Evolutionary conservation across 208 protist species (phyloP).

Genomic region (Entamoeba histolytica): DNA sequence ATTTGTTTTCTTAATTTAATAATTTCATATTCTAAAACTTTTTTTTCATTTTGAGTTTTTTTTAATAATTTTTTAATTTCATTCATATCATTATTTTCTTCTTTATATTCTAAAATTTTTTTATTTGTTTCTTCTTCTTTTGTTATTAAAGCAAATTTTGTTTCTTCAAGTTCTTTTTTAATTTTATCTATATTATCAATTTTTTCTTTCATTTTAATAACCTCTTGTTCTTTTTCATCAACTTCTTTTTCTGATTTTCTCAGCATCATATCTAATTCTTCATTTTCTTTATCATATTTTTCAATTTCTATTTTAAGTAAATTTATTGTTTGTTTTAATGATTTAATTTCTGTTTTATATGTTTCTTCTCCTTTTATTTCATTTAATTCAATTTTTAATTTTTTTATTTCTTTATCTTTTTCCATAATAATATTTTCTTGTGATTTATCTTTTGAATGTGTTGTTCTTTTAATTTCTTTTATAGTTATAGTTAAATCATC

Average conservation of each 20-base stretch:
- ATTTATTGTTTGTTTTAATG: neutral
- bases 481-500: too few relatives aligned
- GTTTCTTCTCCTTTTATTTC: neutral
- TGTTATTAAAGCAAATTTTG: neutral
- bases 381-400: neutral
- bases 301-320: neutral
- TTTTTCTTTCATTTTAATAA: neutral
- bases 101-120: too few relatives aligned
- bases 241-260: neutral
- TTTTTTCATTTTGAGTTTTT: neutral
- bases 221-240: neutral
- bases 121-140: too few relatives aligned
- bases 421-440: neutral
- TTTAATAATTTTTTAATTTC: neutral
- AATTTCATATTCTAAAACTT: neutral
- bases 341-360: neutral
- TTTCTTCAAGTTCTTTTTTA: neutral
- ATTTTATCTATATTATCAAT: neutral
- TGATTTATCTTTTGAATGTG: too few relatives aligned
- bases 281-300: neutral
- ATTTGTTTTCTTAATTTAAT: neutral
- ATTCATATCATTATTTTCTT: too few relatives aligned
- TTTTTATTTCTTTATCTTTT: neutral
- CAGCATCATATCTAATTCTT: neutral
- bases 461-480: too few relatives aligned